Conservation (phyloP, 2,329 filamentous ascomycete genomes). For the Sphaerostilbella broomeana region DNA sequence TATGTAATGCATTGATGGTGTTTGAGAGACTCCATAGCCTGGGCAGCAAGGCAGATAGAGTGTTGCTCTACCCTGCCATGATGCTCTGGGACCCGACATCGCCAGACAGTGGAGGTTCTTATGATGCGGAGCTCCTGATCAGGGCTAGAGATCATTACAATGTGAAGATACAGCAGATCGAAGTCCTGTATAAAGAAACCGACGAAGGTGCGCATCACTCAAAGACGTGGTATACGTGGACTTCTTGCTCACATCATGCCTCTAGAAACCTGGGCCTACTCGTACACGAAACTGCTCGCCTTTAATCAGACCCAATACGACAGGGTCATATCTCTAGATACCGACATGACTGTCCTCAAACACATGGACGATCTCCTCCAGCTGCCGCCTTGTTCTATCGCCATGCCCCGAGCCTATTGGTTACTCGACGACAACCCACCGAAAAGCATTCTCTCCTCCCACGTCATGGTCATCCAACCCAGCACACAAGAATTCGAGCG, state of each 20-base stretch:
- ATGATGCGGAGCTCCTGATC: constrained; percentile 30
- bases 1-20: constrained; percentile 46
- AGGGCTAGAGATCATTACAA: constrained; percentile 39
- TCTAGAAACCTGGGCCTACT: constrained; percentile 52
- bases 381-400: constrained; percentile 52
- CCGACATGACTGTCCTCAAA: constrained; percentile 56
- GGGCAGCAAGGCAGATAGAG: constrained; percentile 36
- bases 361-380: constrained; percentile 66
- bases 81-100: constrained; percentile 28
- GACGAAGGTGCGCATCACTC: constrained; percentile 19
- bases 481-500: constrained; percentile 42
- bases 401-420: constrained; percentile 70
- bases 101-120: constrained; percentile 15
- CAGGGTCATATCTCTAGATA: constrained; percentile 46
- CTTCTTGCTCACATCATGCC: neutral
- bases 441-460: constrained; percentile 48
- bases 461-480: constrained; percentile 54
- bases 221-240: neutral
- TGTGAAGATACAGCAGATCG: constrained; percentile 37
- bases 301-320: constrained; percentile 60
- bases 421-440: constrained; percentile 37
- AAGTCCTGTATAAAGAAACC: constrained; percentile 31
- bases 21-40: constrained; percentile 38
- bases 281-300: constrained; percentile 61
- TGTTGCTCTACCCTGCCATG: constrained; percentile 40